phyloP scores from a whole-genome alignment of 1,284 basidiomycete genomes.

The Pterula multifida region DNA sequence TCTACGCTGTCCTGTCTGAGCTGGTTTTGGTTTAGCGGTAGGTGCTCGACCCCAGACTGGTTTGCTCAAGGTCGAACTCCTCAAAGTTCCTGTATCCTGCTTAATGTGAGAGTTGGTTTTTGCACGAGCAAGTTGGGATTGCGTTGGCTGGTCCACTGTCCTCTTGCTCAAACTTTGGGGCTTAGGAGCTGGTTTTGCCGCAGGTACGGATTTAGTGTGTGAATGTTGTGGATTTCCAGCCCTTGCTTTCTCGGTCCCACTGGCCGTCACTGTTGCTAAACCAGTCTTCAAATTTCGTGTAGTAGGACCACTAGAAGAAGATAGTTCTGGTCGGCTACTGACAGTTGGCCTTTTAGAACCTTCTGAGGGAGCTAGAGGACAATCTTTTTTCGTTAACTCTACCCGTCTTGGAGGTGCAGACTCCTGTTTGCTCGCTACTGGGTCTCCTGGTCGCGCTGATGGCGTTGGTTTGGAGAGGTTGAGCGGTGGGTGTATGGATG shows the following conservation, averaged over 20 bases:
- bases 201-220: background rate
- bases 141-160: slow-evolving; percentile 8
- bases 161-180: slow-evolving; percentile 8
- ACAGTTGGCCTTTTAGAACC: background rate
- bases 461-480: background rate
- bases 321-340: background rate
- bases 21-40: background rate
- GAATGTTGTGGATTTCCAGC: background rate
- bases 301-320: background rate
- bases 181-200: background rate
- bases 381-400: background rate
- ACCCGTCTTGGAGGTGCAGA: slow-evolving; percentile 1
- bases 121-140: slow-evolving; percentile 10
- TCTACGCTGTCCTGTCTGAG: background rate
- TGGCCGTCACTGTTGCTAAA: background rate
- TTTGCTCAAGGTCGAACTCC: background rate
- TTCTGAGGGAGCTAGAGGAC: background rate
- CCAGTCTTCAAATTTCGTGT: background rate
- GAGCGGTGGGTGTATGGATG: background rate
- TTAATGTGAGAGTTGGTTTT: background rate
- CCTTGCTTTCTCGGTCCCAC: background rate
- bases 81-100: background rate
- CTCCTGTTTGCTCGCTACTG: background rate
- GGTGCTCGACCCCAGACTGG: slow-evolving; percentile 4
- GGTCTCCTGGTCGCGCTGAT: background rate